phyloP scores from a whole-genome alignment of 176 grass and related monocot genomes.

The Aechmea fasciata region DNA sequence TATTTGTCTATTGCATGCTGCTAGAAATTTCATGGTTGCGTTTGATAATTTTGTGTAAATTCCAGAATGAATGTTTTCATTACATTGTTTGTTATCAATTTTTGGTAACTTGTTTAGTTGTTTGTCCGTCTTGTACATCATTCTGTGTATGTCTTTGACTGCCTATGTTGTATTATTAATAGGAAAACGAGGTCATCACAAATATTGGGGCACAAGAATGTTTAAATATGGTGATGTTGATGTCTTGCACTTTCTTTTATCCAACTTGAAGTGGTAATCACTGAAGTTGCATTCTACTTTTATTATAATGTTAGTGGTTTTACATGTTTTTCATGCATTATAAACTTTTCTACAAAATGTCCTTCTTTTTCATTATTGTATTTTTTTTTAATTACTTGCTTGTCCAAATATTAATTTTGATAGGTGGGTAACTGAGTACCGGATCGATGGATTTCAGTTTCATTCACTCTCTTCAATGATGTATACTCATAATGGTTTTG shows the following conservation, averaged over 20 bases:
- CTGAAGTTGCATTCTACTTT: constrained; percentile 6
- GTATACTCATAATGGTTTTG: constrained; percentile 98
- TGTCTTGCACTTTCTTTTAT: constrained; percentile 88
- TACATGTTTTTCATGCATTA: not conserved
- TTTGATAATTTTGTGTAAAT: not conserved
- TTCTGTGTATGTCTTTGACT: constrained; percentile 10
- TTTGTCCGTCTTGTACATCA: constrained; percentile 8
- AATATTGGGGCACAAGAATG: constrained; percentile 95
- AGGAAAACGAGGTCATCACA: constrained; percentile 96
- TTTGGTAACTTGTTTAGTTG: not conserved
- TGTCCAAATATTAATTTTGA: constrained; percentile 13
- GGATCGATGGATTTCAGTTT: constrained; percentile 84
- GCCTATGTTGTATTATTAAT: constrained; percentile 17
- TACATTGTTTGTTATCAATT: not conserved
- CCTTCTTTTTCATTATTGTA: not conserved
- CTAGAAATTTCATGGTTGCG: not conserved
- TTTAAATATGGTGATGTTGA: constrained; percentile 96
- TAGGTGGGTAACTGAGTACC: constrained; percentile 90
- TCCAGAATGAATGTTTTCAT: not conserved
- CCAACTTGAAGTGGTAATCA: constrained; percentile 92
- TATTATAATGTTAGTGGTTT: constrained; percentile 1
- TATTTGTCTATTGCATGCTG: no score
- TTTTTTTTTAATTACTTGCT: not conserved
- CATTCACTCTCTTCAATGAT: constrained; percentile 88
- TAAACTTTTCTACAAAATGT: not conserved